Percentiles rank a stretch among this genome's conserved stretches.
These are phyloP conservation scores for Yamadazyma tumulicola DNA, from an alignment of 805 yeast genomes.

Conservation along the genomic window DNA sequence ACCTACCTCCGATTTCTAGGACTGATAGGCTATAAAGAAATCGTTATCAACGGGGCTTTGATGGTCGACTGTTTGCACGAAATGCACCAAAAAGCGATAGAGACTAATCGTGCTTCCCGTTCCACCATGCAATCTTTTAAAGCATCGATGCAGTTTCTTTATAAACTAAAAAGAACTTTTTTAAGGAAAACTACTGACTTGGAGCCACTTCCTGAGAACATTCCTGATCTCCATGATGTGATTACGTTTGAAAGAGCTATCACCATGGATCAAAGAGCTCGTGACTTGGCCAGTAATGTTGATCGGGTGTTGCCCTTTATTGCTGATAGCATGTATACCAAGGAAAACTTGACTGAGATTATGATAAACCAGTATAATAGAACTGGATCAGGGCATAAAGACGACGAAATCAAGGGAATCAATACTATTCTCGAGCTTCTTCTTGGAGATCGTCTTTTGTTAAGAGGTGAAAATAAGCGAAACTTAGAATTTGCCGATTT, in stretches of 20 bases:
- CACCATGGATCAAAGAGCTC: neutral
- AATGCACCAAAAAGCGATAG: neutral
- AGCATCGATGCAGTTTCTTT: neutral
- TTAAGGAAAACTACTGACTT: neutral
- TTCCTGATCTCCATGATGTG: neutral
- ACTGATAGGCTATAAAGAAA: neutral
- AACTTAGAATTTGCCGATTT: conserved; percentile 2
- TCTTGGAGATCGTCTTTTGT: conserved; percentile 2
- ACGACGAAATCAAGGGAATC: neutral
- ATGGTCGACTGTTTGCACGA: neutral
- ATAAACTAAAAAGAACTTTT: too few species aligned
- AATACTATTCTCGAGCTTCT: conserved; percentile 2
- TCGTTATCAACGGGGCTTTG: neutral
- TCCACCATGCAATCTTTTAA: neutral
- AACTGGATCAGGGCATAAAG: neutral
- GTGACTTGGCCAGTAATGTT: too few species aligned
- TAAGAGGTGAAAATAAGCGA: conserved; percentile 2
- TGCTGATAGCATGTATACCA: neutral
- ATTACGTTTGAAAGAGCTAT: neutral
- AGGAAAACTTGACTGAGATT: neutral
- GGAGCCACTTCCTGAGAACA: neutral
- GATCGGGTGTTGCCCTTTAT: too few species aligned
- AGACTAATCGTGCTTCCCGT: neutral
- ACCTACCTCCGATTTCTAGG: neutral
- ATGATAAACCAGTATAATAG: neutral